phyloP scores from a whole-genome alignment of 2,329 filamentous ascomycete genomes.

The Xylaria sp. region DNA sequence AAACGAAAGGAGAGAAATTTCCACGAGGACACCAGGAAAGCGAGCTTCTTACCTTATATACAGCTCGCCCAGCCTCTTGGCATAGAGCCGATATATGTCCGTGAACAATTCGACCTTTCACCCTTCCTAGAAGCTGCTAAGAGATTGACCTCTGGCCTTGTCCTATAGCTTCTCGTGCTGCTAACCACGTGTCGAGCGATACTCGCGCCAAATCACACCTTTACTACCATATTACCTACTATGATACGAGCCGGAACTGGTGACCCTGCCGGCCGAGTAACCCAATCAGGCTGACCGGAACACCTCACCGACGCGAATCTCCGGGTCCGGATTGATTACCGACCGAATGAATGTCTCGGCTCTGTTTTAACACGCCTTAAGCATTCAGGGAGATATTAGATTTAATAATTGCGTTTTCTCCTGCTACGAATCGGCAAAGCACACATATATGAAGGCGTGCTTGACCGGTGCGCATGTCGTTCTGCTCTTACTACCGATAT shows the following conservation, averaged over 20 bases:
- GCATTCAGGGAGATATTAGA: background rate
- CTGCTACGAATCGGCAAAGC: background rate
- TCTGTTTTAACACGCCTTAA: background rate
- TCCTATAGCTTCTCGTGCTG: background rate
- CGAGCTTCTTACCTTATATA: background rate
- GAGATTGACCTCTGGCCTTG: constrained; percentile 3
- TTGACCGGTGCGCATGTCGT: no score
- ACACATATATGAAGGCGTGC: background rate
- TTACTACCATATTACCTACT: background rate
- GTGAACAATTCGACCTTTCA: background rate
- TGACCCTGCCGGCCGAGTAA: constrained; percentile 15
- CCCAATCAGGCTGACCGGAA: constrained; percentile 29
- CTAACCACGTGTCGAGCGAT: background rate
- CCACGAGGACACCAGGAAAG: no score
- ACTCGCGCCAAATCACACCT: background rate
- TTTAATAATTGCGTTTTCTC: background rate
- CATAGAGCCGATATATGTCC: constrained; percentile 4
- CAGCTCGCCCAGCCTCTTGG: background rate
- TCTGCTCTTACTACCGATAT: background rate
- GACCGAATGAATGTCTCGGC: constrained; percentile 15
- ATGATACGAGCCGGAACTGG: background rate
- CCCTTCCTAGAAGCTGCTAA: background rate
- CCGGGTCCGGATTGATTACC: constrained; percentile 32
- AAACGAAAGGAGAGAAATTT: background rate
- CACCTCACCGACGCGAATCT: constrained; percentile 11